A percentile compares a stretch with the other conserved stretches of the same genome.
Conservation (phyloP, 1,284 basidiomycete genomes). For the Golubevia sp. region DNA sequence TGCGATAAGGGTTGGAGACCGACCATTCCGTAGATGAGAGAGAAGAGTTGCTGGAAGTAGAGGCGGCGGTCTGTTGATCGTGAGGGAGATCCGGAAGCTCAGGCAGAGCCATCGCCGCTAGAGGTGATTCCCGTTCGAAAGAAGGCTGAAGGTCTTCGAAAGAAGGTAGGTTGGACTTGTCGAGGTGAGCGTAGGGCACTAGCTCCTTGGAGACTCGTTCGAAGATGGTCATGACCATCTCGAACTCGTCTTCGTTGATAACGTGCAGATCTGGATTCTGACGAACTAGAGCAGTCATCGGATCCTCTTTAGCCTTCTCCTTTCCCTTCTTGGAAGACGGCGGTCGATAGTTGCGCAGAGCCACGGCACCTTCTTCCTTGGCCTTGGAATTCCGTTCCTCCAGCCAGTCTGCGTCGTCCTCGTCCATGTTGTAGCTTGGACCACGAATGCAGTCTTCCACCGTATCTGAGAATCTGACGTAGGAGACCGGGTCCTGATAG, state of each 20-base stretch:
- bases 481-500: conserved; percentile 66
- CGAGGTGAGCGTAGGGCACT: conserved; percentile 83
- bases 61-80: conserved; percentile 20
- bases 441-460: conserved; percentile 76
- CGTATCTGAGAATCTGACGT: conserved; percentile 83
- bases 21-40: conserved; percentile 26
- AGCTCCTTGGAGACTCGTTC: conserved; percentile 90
- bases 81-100: conserved; percentile 38
- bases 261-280: conserved; percentile 66
- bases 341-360: conserved; percentile 62
- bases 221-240: conserved; percentile 91
- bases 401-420: conserved; percentile 93
- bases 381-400: conserved; percentile 87
- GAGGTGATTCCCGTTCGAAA: conserved; percentile 38
- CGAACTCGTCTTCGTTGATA: conserved; percentile 82
- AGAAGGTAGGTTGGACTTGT: conserved; percentile 42
- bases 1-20: conserved; percentile 42
- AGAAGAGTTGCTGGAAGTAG: conserved; percentile 6
- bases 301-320: conserved; percentile 64
- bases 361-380: conserved; percentile 79
- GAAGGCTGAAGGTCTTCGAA: conserved; percentile 38
- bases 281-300: conserved; percentile 63
- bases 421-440: conserved; percentile 91
- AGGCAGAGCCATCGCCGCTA: conserved; percentile 36
- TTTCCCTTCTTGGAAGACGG: conserved; percentile 44